Evolutionary conservation across 345 rosid species (phyloP).

Genomic region (Geranium brycei): DNA sequence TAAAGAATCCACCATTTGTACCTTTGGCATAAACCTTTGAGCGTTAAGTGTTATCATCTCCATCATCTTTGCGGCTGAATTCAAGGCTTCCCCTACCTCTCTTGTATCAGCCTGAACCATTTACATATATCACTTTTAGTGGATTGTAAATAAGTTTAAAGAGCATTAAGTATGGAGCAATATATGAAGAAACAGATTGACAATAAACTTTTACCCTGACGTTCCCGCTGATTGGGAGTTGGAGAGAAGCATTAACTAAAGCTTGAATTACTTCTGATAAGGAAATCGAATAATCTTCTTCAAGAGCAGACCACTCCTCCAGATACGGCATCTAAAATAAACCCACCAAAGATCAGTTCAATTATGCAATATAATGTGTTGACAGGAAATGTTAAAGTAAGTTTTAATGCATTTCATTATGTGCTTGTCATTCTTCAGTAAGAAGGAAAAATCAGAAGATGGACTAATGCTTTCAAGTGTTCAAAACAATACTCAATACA

Average conservation of each 20-base stretch:
- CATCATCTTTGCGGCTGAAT: slow-evolving; percentile 43
- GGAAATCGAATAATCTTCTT: slow-evolving; percentile 42
- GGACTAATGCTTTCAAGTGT: background rate
- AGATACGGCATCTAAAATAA: slow-evolving; percentile 50
- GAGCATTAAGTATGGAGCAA: background rate
- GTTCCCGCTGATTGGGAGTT: slow-evolving; percentile 47
- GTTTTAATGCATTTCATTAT: background rate
- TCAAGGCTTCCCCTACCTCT: slow-evolving; percentile 50
- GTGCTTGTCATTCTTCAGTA: background rate
- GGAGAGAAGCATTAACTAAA: slow-evolving; percentile 40
- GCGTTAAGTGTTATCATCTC: slow-evolving; percentile 36
- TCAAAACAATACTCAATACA: background rate
- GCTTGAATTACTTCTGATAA: slow-evolving; percentile 53
- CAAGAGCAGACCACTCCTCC: slow-evolving; percentile 49
- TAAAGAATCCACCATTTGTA: slow-evolving; percentile 2
- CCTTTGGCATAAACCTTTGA: slow-evolving; percentile 51
- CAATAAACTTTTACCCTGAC: slow-evolving; percentile 27
- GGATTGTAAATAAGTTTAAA: background rate
- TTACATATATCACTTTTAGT: background rate
- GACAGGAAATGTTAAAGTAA: background rate
- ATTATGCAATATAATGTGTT: background rate
- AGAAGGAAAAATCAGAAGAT: background rate
- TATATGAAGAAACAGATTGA: background rate
- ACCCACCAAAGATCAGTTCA: background rate
- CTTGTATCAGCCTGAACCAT: slow-evolving; percentile 40